phyloP scores from a whole-genome alignment of 768 basidiomycete genomes.

The Lyophyllum atratum region DNA sequence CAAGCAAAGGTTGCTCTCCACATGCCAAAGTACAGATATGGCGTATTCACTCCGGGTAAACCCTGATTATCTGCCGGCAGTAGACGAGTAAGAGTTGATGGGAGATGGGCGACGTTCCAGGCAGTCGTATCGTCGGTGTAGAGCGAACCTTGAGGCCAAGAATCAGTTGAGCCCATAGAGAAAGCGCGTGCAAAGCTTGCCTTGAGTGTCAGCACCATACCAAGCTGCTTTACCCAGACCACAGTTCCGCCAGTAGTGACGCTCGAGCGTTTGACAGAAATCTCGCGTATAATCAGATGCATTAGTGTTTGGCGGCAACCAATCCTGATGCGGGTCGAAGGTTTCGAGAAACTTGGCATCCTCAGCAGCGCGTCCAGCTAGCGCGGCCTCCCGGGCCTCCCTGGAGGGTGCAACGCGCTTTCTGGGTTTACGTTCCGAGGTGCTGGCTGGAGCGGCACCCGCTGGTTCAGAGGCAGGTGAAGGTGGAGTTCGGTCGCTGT shows the following conservation, averaged over 20 bases:
- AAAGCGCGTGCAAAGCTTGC: slow-evolving; percentile 39
- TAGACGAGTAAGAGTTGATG: slow-evolving; percentile 82
- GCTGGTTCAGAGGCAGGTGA: slow-evolving; percentile 27
- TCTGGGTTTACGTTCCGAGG: slow-evolving; percentile 25
- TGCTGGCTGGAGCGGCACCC: slow-evolving; percentile 11
- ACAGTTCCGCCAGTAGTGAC: slow-evolving; percentile 91
- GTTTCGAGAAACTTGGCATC: slow-evolving; percentile 61
- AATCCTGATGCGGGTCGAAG: slow-evolving; percentile 74
- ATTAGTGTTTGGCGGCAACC: slow-evolving; percentile 78
- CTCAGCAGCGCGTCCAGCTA: slow-evolving; percentile 46
- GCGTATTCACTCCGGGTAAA: slow-evolving; percentile 94
- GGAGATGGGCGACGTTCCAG: slow-evolving; percentile 96
- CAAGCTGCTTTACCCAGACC: slow-evolving; percentile 88
- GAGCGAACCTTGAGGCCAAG: slow-evolving; percentile 50
- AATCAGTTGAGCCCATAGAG: neutral
- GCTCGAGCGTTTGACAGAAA: slow-evolving; percentile 84
- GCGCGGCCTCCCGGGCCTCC: slow-evolving; percentile 50
- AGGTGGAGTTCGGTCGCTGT: slow-evolving; percentile 36
- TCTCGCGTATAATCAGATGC: slow-evolving; percentile 83
- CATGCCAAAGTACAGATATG: slow-evolving; percentile 99
- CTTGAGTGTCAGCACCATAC: slow-evolving; percentile 97
- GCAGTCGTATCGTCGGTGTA: slow-evolving; percentile 74
- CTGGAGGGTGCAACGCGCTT: slow-evolving; percentile 39
- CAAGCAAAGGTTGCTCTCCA: slow-evolving; percentile 99
- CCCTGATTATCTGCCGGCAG: slow-evolving; percentile 66